phyloP scores from a whole-genome alignment of 2,329 filamentous ascomycete genomes.

The Aspergillus bombycis region DNA sequence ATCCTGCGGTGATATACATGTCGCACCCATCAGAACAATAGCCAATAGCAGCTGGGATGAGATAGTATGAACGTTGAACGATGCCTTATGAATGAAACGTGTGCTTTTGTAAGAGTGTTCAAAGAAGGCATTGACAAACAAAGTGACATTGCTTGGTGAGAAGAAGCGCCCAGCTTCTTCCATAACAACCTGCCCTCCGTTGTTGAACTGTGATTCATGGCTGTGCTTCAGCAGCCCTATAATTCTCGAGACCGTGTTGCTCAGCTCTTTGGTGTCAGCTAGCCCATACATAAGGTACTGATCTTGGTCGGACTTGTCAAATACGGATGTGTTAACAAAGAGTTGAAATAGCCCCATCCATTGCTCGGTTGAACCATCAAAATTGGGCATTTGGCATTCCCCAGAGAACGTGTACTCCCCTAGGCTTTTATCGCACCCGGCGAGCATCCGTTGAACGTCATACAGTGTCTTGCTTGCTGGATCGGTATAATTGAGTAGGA shows the following conservation, averaged over 20 bases:
- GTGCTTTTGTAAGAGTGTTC: not conserved
- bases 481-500: not conserved
- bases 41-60: not conserved
- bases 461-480: not conserved
- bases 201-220: not conserved
- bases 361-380: not conserved
- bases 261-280: not conserved
- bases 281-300: not conserved
- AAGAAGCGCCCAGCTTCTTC: not conserved
- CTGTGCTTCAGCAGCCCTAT: not conserved
- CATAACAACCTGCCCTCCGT: not conserved
- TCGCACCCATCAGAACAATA: not conserved
- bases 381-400: accelerated
- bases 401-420: not conserved
- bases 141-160: not conserved
- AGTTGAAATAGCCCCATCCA: not conserved
- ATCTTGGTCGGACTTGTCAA: not conserved
- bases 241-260: not conserved
- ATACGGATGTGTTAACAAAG: not conserved
- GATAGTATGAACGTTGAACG: not conserved
- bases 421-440: not conserved
- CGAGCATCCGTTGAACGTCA: not conserved
- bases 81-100: not conserved
- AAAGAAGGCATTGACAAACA: not conserved
- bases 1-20: not conserved